A percentile compares a stretch with the other conserved stretches of the same genome.
These are phyloP conservation scores for Fusarium pseudonygamai DNA, from an alignment of 2,329 filamentous ascomycete species.

Conservation along the genomic window DNA sequence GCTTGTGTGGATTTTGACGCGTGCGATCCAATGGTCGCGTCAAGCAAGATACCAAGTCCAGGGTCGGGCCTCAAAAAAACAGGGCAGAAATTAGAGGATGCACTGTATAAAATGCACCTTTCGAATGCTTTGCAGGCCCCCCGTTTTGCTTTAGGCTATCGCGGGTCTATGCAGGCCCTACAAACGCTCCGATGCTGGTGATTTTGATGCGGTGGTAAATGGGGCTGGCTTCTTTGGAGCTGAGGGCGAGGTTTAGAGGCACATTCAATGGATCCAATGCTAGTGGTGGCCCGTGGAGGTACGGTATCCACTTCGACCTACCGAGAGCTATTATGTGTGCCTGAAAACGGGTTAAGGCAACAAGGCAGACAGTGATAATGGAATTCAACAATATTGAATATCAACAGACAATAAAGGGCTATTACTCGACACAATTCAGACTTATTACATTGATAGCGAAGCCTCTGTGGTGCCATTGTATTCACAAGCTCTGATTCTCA, in stretches of 20 bases:
- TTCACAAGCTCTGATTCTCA: neutral
- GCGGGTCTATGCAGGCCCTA: slow-evolving; percentile 24
- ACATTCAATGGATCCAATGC: slow-evolving; percentile 24
- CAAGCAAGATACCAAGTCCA: slow-evolving; percentile 27
- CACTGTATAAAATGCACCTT: neutral
- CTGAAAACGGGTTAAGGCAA: slow-evolving; percentile 46
- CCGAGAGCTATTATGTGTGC: slow-evolving; percentile 27
- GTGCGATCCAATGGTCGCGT: slow-evolving; percentile 43
- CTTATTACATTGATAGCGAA: too few relatives aligned
- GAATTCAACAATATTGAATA: neutral
- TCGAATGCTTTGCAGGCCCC: neutral
- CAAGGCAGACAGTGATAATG: slow-evolving; percentile 42
- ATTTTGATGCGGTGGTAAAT: slow-evolving; percentile 37
- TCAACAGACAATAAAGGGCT: neutral
- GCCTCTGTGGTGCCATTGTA: neutral
- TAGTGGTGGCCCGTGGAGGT: slow-evolving; percentile 33
- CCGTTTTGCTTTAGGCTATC: slow-evolving; percentile 13
- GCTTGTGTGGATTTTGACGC: slow-evolving; percentile 44
- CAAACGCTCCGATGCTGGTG: slow-evolving; percentile 29
- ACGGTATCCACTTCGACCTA: slow-evolving; percentile 40
- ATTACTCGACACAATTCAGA: neutral
- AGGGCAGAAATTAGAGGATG: neutral
- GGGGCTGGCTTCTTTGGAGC: slow-evolving; percentile 29
- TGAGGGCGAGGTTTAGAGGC: slow-evolving; percentile 34
- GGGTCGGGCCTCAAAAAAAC: slow-evolving; percentile 7